phyloP scores from a whole-genome alignment of 768 basidiomycete species.

The Tephrocybe sp. region DNA sequence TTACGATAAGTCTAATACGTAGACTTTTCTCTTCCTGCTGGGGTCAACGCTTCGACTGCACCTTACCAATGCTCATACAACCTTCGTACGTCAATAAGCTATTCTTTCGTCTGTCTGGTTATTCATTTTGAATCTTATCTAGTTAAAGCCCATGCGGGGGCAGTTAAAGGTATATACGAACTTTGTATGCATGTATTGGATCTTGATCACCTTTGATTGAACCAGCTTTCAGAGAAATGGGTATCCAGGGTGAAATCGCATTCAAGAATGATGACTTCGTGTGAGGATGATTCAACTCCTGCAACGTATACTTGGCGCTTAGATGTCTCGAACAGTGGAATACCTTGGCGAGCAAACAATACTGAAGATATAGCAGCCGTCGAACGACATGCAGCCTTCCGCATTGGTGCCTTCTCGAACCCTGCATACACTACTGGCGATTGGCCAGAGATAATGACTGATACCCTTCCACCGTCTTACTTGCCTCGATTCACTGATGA shows the following conservation, averaged over 20 bases:
- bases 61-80: conserved; percentile 44
- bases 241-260: conserved; percentile 49
- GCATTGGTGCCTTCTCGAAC: conserved; percentile 47
- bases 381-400: conserved; percentile 49
- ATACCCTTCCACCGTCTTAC: conserved; percentile 41
- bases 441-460: conserved; percentile 49
- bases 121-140: background rate
- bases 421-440: conserved; percentile 50
- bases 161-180: conserved; percentile 39
- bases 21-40: conserved; percentile 40
- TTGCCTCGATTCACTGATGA: conserved; percentile 46
- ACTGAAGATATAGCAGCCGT: conserved; percentile 42
- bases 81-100: conserved; percentile 28
- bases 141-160: conserved; percentile 49
- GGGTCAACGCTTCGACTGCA: conserved; percentile 40
- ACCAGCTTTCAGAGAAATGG: conserved; percentile 42
- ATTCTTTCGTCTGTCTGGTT: background rate
- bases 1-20: background rate
- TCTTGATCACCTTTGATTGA: background rate
- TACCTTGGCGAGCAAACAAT: conserved; percentile 43
- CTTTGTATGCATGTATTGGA: background rate
- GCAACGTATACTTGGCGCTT: background rate
- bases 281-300: conserved; percentile 21
- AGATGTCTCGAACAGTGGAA: conserved; percentile 28
- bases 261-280: conserved; percentile 54